Evolutionary conservation across 129 eudicot genomes (phyloP), one percentile per base, ranked within the genome.

Genomic region (Flaveria robusta): DNA sequence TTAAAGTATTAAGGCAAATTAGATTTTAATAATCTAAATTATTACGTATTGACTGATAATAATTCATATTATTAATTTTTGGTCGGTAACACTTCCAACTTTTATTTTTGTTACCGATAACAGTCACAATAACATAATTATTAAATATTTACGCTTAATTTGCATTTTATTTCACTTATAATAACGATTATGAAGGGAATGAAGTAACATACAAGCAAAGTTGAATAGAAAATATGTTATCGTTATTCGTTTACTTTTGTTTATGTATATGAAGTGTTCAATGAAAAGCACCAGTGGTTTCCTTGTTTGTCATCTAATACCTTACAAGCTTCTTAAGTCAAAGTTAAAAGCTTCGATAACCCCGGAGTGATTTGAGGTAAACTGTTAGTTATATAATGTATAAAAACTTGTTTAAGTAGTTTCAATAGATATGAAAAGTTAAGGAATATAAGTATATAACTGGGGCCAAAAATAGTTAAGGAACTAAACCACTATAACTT

Each of bases 231-330:
- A n/a, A n/a, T 64, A 10, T 50, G 19, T 45, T 24, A 24, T 56
- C 69, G 13, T 39, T 55, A 24, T 62, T 29, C 20, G 19, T 62
- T 62, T 19, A 63, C 45, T 31, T 63, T 29, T 63, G 68, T 63
- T 63, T 63, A 27, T 63, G 20, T 34, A 7, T 26, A 27, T 62
- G 1, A 62, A 26, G 19, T 27, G 45, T 31, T 29, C 4, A 34
- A 62, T 16, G 45, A 63, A 63, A 63, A 29, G 68, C 43, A 63
- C 42, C 67, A 13, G 3, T 5, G 19, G 31, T 27, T 62, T 47
- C 52, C 18, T 47, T 47, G 18, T 13, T 3, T 47, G 52, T 13
- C 52, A 14, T 47, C 52, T 47, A 13, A 11, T 47, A 47, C 4
- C 52, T 47, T 47, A 47, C 18, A 14, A 47, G 18, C 52, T 52